Evolutionary conservation across 805 yeast species (phyloP).

Genomic region (Lachancea nothofagi): DNA sequence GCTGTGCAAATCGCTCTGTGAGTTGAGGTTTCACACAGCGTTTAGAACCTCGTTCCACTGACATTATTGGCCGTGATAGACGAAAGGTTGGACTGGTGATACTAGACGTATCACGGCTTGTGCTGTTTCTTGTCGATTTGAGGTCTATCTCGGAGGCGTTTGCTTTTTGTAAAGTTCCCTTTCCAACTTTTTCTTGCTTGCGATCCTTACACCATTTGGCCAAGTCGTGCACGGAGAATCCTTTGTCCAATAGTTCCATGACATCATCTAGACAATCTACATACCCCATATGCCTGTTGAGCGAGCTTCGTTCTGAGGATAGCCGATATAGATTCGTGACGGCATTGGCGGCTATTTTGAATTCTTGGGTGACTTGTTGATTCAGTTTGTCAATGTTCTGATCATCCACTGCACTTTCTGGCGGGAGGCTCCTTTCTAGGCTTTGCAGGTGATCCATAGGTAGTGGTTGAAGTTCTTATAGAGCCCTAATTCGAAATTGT

Average conservation of each 20-base stretch:
- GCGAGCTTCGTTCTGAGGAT: constrained; percentile 47
- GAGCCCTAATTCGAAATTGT: background rate
- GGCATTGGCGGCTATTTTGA: constrained; percentile 67
- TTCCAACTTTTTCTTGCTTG: constrained; percentile 11
- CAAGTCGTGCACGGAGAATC: constrained; percentile 18
- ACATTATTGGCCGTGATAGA: constrained; percentile 4
- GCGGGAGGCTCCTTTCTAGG: constrained; percentile 27
- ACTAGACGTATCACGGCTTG: no score
- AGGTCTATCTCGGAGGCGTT: background rate
- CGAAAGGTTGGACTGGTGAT: constrained; percentile 3
- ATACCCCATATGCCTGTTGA: constrained; percentile 54
- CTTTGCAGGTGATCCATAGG: constrained; percentile 24
- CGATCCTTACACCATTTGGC: constrained; percentile 23
- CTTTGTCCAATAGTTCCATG: constrained; percentile 32
- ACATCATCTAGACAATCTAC: constrained; percentile 58
- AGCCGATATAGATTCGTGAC: constrained; percentile 63
- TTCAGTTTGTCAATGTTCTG: constrained; percentile 35
- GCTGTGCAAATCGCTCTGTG: constrained; percentile 6
- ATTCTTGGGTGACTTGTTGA: constrained; percentile 53
- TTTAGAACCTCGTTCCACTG: constrained; percentile 5
- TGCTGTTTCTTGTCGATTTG: background rate
- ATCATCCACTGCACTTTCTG: constrained; percentile 29
- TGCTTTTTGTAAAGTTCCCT: background rate
- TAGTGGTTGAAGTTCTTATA: background rate
- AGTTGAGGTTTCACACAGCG: constrained; percentile 2